Base-by-base conservation (phyloP, 2,329 filamentous ascomycete species). In the Fusarium illudens region DNA sequence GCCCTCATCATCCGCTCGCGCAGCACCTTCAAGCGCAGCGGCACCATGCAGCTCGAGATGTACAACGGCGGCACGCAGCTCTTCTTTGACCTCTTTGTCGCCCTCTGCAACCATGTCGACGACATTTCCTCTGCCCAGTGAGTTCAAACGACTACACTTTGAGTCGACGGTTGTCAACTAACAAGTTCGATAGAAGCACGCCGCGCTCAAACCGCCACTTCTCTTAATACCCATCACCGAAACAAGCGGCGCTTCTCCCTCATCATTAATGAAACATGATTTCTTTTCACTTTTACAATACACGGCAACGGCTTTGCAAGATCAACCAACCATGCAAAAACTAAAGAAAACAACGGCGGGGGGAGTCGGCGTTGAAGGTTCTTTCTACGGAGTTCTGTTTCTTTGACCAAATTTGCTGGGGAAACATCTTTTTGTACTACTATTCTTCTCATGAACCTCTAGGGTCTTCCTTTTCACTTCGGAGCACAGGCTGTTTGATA, bases 11-110 rank as follows among this genome's bases (percentile, higher is more conserved):
- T 97, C 76, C 90, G 94, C 69, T 93, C 91, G 73, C 88, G 94
- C 70, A 87, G 88, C 75, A 97, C 93, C 3, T 97, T 97, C 81
- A 97, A 97, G 84, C 87, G 93, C 58, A 97, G 93, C 79, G 93
- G 94, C 57, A 97, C 94, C 4, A 97, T 97, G 94, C 94, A 97
- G 81, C 88, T 92, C 71, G 94, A 97, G 82, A 97, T 97, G 94
- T 92, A 92, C 78, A 88, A 89, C 65, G 94, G 94, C 27, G 93
- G 93, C 56, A 92, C 84, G 1, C 87, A 92, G 75, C 84, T 97
- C 62, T 97, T 97, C 83, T 97, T 97, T 77, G 94, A 97, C 76
- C 84, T 97, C 44, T 97, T 97, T 77, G 94, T 97, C 52, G 93
- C 94, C 17, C 88, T 97, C 80, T 94, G 92, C 80, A 97, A 97